Evolutionary conservation across 345 rosid genomes (phyloP).

Genomic region (Linum usitatissimum): DNA sequence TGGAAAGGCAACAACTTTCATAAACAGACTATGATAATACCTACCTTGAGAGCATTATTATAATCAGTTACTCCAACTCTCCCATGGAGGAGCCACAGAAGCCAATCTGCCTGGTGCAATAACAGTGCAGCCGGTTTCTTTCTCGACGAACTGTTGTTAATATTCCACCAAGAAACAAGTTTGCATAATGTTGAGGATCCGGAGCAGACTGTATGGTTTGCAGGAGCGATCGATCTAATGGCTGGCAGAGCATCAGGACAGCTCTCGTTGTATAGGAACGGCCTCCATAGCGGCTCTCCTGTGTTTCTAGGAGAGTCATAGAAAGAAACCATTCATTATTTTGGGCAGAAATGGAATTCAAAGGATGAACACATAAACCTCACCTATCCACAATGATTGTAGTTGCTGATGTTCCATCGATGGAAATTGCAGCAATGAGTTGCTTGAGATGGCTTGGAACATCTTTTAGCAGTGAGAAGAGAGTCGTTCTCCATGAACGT

Average conservation of each 20-base stretch:
- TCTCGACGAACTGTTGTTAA: conserved; percentile 14
- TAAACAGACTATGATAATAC: no score
- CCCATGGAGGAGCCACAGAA: conserved; percentile 87
- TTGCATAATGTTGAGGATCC: conserved; percentile 85
- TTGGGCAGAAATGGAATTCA: neutral
- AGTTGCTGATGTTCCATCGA: conserved; percentile 93
- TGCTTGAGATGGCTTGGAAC: conserved; percentile 53
- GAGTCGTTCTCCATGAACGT: conserved; percentile 62
- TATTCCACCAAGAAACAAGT: conserved; percentile 87
- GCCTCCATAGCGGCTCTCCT: conserved; percentile 57
- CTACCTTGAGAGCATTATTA: conserved; percentile 85
- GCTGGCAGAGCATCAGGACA: conserved; percentile 59
- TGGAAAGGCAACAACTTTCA: neutral
- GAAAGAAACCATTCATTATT: neutral
- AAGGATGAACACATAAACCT: neutral
- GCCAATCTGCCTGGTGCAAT: conserved; percentile 96
- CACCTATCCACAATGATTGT: conserved; percentile 72
- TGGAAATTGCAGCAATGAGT: conserved; percentile 52
- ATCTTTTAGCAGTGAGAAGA: conserved; percentile 54
- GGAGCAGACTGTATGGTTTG: conserved; percentile 85
- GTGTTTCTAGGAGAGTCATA: conserved; percentile 33
- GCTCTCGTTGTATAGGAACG: conserved; percentile 77
- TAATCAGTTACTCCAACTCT: conserved; percentile 84
- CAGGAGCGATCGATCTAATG: conserved; percentile 70
- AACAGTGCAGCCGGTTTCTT: conserved; percentile 39